Base-by-base conservation (phyloP, 768 basidiomycete species). In the Rhizopogon vulgaris region DNA sequence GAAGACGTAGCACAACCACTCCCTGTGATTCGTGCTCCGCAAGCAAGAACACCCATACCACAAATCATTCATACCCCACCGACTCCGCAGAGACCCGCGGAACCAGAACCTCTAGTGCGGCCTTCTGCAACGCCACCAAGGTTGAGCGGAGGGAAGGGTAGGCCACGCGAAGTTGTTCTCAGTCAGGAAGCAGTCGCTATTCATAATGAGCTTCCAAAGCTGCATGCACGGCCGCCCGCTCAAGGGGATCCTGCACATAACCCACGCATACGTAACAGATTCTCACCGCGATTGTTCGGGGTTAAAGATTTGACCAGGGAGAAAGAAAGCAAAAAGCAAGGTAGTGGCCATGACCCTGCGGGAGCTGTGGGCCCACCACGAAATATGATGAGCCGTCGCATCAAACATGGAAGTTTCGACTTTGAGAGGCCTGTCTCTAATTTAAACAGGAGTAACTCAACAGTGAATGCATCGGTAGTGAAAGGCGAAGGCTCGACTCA, bases 361-460 rank as follows among this genome's bases (percentile, higher is more conserved):
- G 54, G 41, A 8, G 41, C 41, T 18, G 34, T 47, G 32, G 45
- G 50, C 28, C 54, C 48, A 32, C 43, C 40, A 10, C 67, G 67
- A 52, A 67, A 66, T 39, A 67, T 70, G 48, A 60, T 57, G 22
- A 71, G 60, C 28, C 73, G 76, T 45, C 68, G 78, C 1, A 77
- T 72, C 38, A 84, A 85, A 60, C 84, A 85, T 56, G 85, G 85
- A 5, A 85, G 82, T 59, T 87, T 88, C 63, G 86, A 88, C 60
- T 87, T 88, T 57, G 87, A 88, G 65, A 73, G 85, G 34, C 85
- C 86, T 0, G 75, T 79, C 12, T 68, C 68, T n/a, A 57, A 56
- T 2, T 60, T 69, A 47, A 69, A 68, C 49, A 55, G 56, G 52
- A 66, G 64, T 15, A 57, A 32, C 41, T 69, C 68, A 10, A 65